Base-by-base conservation (phyloP, 1,139 yeast species). In the Magnusiomyces suaveolens region DNA sequence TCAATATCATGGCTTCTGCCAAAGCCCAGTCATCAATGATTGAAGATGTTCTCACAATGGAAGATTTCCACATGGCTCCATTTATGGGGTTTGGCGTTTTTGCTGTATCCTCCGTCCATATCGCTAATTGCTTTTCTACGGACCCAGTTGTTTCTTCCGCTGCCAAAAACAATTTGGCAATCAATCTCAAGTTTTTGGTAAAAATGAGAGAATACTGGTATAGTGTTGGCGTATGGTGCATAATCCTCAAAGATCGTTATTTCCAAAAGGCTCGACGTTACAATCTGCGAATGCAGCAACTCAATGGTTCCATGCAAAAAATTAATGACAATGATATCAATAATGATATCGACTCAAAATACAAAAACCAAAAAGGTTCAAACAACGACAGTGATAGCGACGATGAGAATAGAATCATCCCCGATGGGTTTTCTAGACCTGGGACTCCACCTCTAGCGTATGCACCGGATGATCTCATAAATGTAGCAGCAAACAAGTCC, bases 171-270 rank as follows among this genome's bases (percentile, higher is more conserved):
- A 63, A 66, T 48, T 60, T 69, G 24, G 69, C 73, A 2, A 62
- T 62, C 24, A 69, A 69, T 48, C 61, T 69, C 33, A 61, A 63
- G 52, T 59, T 69, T n/a, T 57, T 69, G 49, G 70, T 69, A 8
- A 59, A 60, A 26, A 57, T 69, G 61, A 60, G 71, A 4, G 70
- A 68, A 43, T 67, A 65, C 51, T 69, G 70, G 69, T 64, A 64
- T 51, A 65, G 66, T 43, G 71, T 69, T 1, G 69, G 70, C 1
- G 66, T 67, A 6, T 69, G 73, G 73, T 69, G 72, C 55, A 62
- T 68, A 38, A 63, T 65, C 41, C 63, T 69, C 24, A 68, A 69
- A 52, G 69, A 68, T 26, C 61, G 71, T 23, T 69, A 69, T 46
- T 52, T 60, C 16, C 56, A 57, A 43, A 59, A 60, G 38, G 53